phyloP scores from a whole-genome alignment of 148 eudicot genomes.

The Rhododendron mucronatum region DNA sequence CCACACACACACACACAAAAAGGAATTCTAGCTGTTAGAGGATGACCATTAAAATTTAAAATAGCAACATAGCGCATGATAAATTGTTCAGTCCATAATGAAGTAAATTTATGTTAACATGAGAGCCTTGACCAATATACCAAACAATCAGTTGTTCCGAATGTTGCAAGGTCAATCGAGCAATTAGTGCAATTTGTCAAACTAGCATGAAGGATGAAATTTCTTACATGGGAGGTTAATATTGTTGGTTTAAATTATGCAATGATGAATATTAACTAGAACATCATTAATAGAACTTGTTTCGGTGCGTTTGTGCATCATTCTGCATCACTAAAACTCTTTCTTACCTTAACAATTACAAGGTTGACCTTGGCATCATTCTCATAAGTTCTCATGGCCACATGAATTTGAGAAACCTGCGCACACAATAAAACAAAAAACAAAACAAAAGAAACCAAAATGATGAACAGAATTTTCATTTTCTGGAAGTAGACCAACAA shows the following conservation, averaged over 20 bases:
- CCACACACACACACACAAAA: no score
- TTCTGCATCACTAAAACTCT: background rate
- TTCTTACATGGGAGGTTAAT: background rate
- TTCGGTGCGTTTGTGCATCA: background rate
- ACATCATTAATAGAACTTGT: background rate
- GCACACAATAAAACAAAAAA: background rate
- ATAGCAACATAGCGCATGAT: background rate
- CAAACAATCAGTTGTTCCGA: background rate
- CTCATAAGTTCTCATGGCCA: background rate
- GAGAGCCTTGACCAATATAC: background rate
- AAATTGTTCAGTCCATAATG: background rate
- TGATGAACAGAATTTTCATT: background rate
- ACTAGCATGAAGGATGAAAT: background rate
- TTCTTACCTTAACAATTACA: background rate
- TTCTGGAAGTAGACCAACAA: background rate
- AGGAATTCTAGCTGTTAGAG: no score
- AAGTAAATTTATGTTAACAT: background rate
- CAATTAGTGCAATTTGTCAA: background rate
- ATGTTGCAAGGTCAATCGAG: background rate
- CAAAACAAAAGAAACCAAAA: background rate
- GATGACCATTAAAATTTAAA: no score
- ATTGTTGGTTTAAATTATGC: background rate
- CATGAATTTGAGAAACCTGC: background rate
- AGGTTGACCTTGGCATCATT: conserved; percentile 1
- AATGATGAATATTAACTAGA: background rate